These are phyloP conservation scores for Litsea cubeba DNA, from an alignment of 164 flowering plant species.

Conservation along the genomic window DNA sequence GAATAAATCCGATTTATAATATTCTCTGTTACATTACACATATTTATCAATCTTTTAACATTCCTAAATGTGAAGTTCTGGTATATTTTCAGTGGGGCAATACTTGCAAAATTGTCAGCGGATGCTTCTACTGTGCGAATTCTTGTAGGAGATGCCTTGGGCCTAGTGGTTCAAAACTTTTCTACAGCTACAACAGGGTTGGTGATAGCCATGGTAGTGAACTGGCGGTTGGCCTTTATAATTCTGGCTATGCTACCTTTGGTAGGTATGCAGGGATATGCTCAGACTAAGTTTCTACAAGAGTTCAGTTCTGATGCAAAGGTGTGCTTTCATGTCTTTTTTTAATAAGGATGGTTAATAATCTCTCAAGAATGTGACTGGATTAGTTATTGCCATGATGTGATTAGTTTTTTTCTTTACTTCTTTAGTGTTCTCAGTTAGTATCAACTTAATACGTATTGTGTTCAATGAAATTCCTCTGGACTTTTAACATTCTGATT, in stretches of 20 bases:
- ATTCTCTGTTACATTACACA: not conserved
- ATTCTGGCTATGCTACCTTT: slow-evolving; percentile 29
- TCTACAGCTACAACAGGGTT: slow-evolving; percentile 37
- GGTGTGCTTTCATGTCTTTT: slow-evolving; percentile 10
- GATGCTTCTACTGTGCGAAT: slow-evolving; percentile 23
- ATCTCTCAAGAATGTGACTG: not conserved
- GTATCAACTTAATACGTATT: not conserved
- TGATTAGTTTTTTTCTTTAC: not conserved
- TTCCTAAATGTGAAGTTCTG: not conserved
- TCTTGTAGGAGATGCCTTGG: slow-evolving; percentile 41
- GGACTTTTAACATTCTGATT: not conserved
- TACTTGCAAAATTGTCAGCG: slow-evolving; percentile 40
- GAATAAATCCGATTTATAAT: too few relatives aligned
- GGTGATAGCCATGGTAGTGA: slow-evolving; percentile 34
- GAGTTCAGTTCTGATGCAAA: slow-evolving; percentile 44
- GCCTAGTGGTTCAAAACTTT: slow-evolving; percentile 36
- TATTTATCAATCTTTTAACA: not conserved
- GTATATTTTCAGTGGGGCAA: slow-evolving; percentile 29
- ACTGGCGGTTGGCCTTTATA: slow-evolving; percentile 37
- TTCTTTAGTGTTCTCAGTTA: not conserved
- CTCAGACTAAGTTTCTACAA: slow-evolving; percentile 25
- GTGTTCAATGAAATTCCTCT: not conserved
- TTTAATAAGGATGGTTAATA: not conserved
- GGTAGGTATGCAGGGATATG: slow-evolving; percentile 31
- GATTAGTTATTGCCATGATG: not conserved